phyloP scores from a whole-genome alignment of 768 basidiomycete genomes.

The Serendipita sp. region DNA sequence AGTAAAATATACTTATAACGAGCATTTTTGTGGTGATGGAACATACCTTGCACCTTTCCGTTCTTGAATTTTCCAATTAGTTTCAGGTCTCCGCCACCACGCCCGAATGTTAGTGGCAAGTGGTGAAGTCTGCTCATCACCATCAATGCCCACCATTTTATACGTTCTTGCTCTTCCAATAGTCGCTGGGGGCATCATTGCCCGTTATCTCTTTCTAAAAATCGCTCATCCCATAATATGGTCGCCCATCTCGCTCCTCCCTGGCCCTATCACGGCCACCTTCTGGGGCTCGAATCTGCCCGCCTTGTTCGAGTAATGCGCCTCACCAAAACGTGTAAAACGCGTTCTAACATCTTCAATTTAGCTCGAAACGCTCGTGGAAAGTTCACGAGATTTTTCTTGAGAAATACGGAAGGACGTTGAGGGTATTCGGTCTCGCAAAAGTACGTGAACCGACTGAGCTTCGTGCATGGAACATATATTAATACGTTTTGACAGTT shows the following conservation, averaged over 20 bases:
- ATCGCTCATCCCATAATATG: not conserved
- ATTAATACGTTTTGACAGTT: not conserved
- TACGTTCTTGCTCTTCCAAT: not conserved
- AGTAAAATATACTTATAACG: too few relatives aligned
- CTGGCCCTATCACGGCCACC: not conserved
- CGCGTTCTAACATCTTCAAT: not conserved
- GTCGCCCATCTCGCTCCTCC: not conserved
- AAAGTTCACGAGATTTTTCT: not conserved
- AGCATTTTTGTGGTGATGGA: too few relatives aligned
- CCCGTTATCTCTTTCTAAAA: not conserved
- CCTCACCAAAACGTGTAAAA: not conserved
- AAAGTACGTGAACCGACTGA: not conserved
- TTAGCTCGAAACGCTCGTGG: not conserved
- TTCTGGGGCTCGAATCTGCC: not conserved
- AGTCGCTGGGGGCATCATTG: not conserved
- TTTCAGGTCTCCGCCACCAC: too few relatives aligned
- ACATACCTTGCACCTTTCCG: too few relatives aligned
- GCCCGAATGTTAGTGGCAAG: not conserved
- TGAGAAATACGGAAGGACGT: not conserved
- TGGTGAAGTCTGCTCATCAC: not conserved
- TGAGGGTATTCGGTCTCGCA: not conserved
- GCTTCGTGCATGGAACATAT: not conserved
- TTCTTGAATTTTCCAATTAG: too few relatives aligned
- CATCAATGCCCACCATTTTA: not conserved
- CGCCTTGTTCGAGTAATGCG: not conserved